These are phyloP conservation scores for Aspergillus leporis DNA, from an alignment of 495 filamentous ascomycete species.

Conservation along the genomic window DNA sequence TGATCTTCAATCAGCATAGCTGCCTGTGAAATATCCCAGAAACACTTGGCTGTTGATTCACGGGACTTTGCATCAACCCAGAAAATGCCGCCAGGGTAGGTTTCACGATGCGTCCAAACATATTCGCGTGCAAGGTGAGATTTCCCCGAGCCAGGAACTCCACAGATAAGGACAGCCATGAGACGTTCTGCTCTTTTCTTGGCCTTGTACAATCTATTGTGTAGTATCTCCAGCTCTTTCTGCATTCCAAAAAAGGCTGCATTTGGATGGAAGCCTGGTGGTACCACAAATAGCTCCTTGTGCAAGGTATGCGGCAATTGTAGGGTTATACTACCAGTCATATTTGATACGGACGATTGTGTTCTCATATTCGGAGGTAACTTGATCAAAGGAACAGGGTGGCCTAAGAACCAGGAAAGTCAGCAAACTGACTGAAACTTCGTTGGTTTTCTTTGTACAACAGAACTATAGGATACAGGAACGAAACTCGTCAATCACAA, in stretches of 20 bases:
- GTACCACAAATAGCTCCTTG: slow-evolving; percentile 60
- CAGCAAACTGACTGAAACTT: slow-evolving; percentile 35
- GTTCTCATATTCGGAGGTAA: slow-evolving; percentile 25
- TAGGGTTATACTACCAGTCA: slow-evolving; percentile 24
- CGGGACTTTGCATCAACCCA: slow-evolving; percentile 73
- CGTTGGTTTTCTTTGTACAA: slow-evolving; percentile 6
- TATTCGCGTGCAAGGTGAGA: slow-evolving; percentile 82
- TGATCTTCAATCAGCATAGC: slow-evolving; percentile 50
- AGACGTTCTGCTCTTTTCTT: slow-evolving; percentile 63
- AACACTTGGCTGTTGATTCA: slow-evolving; percentile 64
- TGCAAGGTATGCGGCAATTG: slow-evolving; percentile 25
- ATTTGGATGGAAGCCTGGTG: slow-evolving; percentile 76
- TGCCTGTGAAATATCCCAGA: slow-evolving; percentile 73
- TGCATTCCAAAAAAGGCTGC: slow-evolving; percentile 73
- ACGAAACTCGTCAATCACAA: slow-evolving; percentile 1
- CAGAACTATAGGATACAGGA: slow-evolving; percentile 17
- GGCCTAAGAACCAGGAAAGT: slow-evolving; percentile 30
- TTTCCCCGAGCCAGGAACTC: slow-evolving; percentile 77
- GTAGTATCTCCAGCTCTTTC: slow-evolving; percentile 66
- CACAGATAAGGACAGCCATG: slow-evolving; percentile 68
- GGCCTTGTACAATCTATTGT: slow-evolving; percentile 64
- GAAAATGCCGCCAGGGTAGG: slow-evolving; percentile 75
- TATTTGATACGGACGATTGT: slow-evolving; percentile 27
- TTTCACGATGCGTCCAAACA: slow-evolving; percentile 64
- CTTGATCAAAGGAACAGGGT: slow-evolving; percentile 16